These are phyloP conservation scores for Elaeis guineensis DNA, from an alignment of 176 grass and related monocot genomes.

Conservation along the genomic window DNA sequence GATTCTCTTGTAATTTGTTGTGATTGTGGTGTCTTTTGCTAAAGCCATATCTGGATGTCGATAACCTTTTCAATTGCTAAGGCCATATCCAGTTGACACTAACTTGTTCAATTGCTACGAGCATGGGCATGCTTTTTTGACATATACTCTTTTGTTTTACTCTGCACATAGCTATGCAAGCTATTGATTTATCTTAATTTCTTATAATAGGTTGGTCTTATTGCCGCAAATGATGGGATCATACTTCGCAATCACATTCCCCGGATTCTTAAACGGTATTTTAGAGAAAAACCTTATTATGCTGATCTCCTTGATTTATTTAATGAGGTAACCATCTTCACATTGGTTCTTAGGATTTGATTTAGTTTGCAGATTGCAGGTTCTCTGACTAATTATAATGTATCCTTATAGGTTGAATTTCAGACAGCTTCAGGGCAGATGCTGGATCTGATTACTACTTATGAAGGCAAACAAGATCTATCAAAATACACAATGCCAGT, in stretches of 20 bases:
- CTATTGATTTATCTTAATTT: no score
- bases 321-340: slow-evolving; percentile 24
- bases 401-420: slow-evolving; percentile 22
- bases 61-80: no score
- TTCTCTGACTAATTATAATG: no score
- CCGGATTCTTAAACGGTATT: slow-evolving; percentile 53
- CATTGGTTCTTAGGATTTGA: not conserved
- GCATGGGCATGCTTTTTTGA: no score
- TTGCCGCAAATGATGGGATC: slow-evolving; percentile 54
- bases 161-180: no score
- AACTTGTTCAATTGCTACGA: no score
- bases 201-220: slow-evolving; percentile 33
- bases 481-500: slow-evolving; percentile 42
- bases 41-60: no score
- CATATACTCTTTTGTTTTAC: no score
- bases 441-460: slow-evolving; percentile 49
- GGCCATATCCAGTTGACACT: no score
- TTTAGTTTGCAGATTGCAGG: not conserved
- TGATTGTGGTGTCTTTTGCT: no score
- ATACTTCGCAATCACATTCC: slow-evolving; percentile 56
- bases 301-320: slow-evolving; percentile 47
- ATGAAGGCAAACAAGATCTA: slow-evolving; percentile 27
- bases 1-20: no score
- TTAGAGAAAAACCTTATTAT: slow-evolving; percentile 47
- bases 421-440: slow-evolving; percentile 56